A percentile compares a stretch with the other conserved stretches of the same genome.
These are phyloP conservation scores for Colletotrichum orchidophilum DNA, from an alignment of 2,329 filamentous ascomycete species.

Conservation along the genomic window DNA sequence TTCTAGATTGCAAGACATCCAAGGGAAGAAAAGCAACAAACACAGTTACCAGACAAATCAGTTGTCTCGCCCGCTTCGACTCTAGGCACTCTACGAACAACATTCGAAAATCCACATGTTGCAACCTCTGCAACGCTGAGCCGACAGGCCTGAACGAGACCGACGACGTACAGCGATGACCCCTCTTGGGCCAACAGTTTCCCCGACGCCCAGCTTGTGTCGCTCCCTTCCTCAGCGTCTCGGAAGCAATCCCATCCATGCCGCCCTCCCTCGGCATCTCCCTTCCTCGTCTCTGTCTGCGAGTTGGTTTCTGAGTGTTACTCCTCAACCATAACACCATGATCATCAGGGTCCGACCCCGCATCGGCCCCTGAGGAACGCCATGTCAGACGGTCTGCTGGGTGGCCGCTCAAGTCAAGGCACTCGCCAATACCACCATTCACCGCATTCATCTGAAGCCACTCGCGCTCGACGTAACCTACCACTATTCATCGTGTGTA, in stretches of 20 bases:
- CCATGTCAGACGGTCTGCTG: slow-evolving; percentile 6
- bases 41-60: neutral
- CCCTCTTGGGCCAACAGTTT: neutral
- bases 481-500: neutral
- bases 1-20: neutral
- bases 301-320: neutral
- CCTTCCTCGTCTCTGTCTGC: slow-evolving; percentile 11
- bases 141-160: neutral
- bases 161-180: slow-evolving; percentile 20
- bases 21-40: neutral
- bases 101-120: neutral
- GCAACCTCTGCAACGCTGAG: slow-evolving; percentile 4
- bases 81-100: neutral
- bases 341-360: slow-evolving; percentile 29
- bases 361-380: slow-evolving; percentile 11
- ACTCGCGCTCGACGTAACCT: neutral
- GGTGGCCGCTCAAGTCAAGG: neutral
- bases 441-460: slow-evolving; percentile 26
- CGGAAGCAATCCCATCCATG: slow-evolving; percentile 12
- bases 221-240: neutral
- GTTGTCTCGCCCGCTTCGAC: neutral
- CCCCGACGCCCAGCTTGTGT: neutral
- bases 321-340: slow-evolving; percentile 8
- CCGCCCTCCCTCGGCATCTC: slow-evolving; percentile 5
- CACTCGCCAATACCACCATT: slow-evolving; percentile 3